Evolutionary conservation across 176 grass and related monocot genomes (phyloP).

Genomic region (Hordeum marinum): DNA sequence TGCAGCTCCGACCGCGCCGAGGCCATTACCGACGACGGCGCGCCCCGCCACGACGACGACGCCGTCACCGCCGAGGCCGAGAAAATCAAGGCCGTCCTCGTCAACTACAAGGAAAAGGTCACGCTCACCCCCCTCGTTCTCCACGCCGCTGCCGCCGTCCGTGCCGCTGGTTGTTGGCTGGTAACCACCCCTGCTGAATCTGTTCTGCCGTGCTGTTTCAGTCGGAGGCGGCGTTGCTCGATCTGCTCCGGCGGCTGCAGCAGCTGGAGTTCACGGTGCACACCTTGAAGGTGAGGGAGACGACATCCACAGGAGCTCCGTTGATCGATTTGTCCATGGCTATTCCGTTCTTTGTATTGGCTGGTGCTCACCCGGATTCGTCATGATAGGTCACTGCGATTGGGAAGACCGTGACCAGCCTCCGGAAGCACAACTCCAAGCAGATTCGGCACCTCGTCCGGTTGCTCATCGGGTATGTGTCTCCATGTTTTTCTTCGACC

Average conservation of each 20-base stretch:
- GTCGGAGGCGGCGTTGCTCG: slow-evolving; percentile 58
- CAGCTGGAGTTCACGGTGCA: slow-evolving; percentile 56
- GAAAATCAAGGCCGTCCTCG: slow-evolving; percentile 52
- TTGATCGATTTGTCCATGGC: background rate
- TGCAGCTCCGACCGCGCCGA: slow-evolving; percentile 70
- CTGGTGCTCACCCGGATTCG: slow-evolving; percentile 7
- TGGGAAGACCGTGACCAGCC: slow-evolving; percentile 47
- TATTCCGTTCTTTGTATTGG: background rate
- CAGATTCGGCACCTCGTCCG: slow-evolving; percentile 63
- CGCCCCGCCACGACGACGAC: slow-evolving; percentile 11
- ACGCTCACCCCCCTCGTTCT: background rate
- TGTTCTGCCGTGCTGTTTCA: slow-evolving; percentile 12
- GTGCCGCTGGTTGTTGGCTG: background rate
- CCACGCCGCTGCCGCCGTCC: background rate
- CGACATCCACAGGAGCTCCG: background rate
- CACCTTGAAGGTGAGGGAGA: slow-evolving; percentile 51
- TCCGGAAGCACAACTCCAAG: slow-evolving; percentile 61
- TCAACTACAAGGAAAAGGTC: slow-evolving; percentile 55
- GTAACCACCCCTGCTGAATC: background rate
- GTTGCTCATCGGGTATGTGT: slow-evolving; percentile 58
- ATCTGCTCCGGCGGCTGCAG: slow-evolving; percentile 60
- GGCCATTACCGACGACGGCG: slow-evolving; percentile 50
- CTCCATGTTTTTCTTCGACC: background rate
- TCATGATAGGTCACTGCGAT: slow-evolving; percentile 53
- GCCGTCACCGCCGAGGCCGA: slow-evolving; percentile 33